Conservation (phyloP, 495 filamentous ascomycete species). For the Massariosphaeria phaeospora region DNA sequence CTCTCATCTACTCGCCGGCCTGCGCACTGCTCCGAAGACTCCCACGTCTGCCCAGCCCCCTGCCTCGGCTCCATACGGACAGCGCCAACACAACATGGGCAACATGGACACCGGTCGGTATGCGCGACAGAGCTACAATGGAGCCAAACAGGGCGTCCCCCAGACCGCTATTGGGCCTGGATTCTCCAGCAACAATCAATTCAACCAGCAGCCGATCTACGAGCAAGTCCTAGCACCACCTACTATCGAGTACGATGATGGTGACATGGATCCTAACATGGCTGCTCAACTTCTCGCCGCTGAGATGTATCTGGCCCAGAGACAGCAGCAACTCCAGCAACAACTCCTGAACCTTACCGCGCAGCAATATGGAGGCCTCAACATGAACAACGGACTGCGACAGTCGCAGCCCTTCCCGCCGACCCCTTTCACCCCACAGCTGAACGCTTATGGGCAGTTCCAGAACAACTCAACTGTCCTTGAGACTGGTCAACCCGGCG, state of each 20-base stretch:
- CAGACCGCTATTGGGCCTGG: slow-evolving; percentile 59
- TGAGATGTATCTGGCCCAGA: slow-evolving; percentile 78
- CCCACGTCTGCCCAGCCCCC: slow-evolving; percentile 51
- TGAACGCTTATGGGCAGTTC: slow-evolving; percentile 62
- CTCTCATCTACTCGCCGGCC: slow-evolving; percentile 85
- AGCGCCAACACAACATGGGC: slow-evolving; percentile 46
- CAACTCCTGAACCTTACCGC: slow-evolving; percentile 48
- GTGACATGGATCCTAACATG: slow-evolving; percentile 72
- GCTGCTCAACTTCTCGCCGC: slow-evolving; percentile 80
- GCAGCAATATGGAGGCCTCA: slow-evolving; percentile 75
- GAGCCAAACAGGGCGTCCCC: slow-evolving; percentile 48
- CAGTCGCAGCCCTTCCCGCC: slow-evolving; percentile 41
- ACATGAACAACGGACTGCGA: slow-evolving; percentile 45
- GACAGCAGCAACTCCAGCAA: slow-evolving; percentile 78
- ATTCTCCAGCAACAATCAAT: slow-evolving; percentile 45
- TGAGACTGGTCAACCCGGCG: slow-evolving; percentile 63
- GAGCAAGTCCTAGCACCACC: slow-evolving; percentile 87
- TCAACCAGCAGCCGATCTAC: slow-evolving; percentile 55
- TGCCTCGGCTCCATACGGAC: slow-evolving; percentile 57
- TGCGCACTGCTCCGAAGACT: slow-evolving; percentile 90
- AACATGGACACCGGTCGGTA: slow-evolving; percentile 48
- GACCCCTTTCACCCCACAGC: slow-evolving; percentile 44
- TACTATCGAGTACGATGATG: slow-evolving; percentile 59
- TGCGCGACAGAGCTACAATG: slow-evolving; percentile 38
- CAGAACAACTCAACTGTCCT: slow-evolving; percentile 69